Evolutionary conservation across 352 stramenopile species (phyloP).

Genomic region (Poterioochromonas sp.): DNA sequence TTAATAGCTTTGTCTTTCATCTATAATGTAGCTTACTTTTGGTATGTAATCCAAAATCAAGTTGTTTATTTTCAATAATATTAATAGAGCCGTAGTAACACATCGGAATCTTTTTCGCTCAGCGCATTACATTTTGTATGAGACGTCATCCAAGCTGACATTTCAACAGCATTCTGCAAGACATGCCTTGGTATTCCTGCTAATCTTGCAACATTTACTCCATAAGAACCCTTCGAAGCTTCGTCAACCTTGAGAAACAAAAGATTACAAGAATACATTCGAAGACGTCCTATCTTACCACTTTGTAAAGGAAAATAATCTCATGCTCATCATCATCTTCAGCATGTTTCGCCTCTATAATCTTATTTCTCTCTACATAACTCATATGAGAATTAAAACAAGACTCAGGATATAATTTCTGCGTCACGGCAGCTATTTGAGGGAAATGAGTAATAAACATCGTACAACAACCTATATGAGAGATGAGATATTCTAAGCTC

Average conservation of each 20-base stretch:
- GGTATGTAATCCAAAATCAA: too few species aligned
- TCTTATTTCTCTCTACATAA: conserved; percentile 41
- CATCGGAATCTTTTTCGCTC: too few species aligned
- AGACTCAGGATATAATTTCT: background rate
- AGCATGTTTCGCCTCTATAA: conserved; percentile 2
- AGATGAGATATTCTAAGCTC: conserved; percentile 85
- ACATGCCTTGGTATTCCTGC: conserved; percentile 21
- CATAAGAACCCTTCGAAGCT: conserved; percentile 23
- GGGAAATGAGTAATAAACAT: conserved; percentile 99
- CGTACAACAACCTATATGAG: conserved; percentile 62
- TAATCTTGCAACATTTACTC: conserved; percentile 26
- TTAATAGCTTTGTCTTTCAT: too few species aligned
- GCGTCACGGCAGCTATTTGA: conserved; percentile 59
- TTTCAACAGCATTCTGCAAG: background rate
- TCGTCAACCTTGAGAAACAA: background rate
- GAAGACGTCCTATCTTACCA: background rate
- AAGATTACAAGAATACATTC: background rate
- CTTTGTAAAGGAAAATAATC: conserved; percentile 47
- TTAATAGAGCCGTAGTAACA: too few species aligned
- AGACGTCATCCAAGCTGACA: background rate
- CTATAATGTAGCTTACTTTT: too few species aligned
- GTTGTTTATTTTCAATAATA: too few species aligned
- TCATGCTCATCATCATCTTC: conserved; percentile 32
- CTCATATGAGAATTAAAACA: conserved; percentile 39
- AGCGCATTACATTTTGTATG: too few species aligned